Evolutionary conservation across 2,329 filamentous ascomycete genomes (phyloP).

Genomic region (Verticillium isaacii): DNA sequence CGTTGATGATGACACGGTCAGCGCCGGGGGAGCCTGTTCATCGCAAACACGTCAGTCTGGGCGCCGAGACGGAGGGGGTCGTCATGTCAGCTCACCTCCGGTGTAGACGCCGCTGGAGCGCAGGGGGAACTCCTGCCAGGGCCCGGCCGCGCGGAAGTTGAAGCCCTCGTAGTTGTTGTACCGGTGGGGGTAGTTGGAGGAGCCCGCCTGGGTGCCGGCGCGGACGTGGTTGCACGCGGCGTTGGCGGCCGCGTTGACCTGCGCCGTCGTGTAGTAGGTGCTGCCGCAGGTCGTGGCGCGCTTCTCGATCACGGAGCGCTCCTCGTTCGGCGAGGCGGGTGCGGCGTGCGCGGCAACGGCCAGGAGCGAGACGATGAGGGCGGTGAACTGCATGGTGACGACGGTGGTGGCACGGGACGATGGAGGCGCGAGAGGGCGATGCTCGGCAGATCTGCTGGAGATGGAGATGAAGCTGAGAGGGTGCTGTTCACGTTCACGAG

Average conservation of each 20-base stretch:
- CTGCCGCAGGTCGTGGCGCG: constrained; percentile 48
- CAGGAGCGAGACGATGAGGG: constrained; percentile 11
- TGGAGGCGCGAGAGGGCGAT: background rate
- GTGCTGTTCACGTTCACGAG: background rate
- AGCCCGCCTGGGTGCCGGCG: constrained; percentile 28
- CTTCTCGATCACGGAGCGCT: constrained; percentile 28
- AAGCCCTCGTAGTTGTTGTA: constrained; percentile 64
- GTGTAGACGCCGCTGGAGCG: constrained; percentile 49
- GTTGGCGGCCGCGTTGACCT: constrained; percentile 44
- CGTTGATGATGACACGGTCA: constrained; percentile 60
- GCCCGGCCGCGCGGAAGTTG: constrained; percentile 48
- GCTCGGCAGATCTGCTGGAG: background rate
- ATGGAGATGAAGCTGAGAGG: background rate
- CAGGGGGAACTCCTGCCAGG: constrained; percentile 63
- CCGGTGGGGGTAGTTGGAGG: constrained; percentile 46
- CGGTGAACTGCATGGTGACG: constrained; percentile 10
- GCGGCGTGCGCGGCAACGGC: constrained; percentile 8
- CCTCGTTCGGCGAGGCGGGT: constrained; percentile 7
- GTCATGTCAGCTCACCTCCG: constrained; percentile 36
- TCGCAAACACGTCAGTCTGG: background rate
- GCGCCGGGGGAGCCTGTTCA: constrained; percentile 56
- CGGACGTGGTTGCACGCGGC: constrained; percentile 48
- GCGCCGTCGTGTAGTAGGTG: constrained; percentile 44
- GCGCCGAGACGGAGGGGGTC: background rate
- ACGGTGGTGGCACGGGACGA: background rate